A percentile compares a stretch with the other conserved stretches of the same genome.
Conservation (phyloP, 2,329 filamentous ascomycete species). For the Botrytis cinerea region DNA sequence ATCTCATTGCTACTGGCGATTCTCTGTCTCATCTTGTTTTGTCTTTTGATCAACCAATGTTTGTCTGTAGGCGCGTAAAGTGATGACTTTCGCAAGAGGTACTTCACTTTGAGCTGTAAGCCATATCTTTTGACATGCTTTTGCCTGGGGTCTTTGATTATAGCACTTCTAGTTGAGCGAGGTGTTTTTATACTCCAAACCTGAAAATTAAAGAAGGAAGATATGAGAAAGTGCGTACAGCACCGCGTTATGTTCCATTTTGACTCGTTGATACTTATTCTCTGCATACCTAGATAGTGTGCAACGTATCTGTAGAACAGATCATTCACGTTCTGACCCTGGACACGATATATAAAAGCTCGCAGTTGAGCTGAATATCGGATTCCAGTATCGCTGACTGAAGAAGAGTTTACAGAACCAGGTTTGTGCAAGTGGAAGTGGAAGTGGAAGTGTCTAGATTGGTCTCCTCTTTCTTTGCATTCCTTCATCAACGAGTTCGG, state of each 20-base stretch:
- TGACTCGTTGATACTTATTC: neutral
- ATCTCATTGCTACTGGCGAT: neutral
- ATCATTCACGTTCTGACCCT: neutral
- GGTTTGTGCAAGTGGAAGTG: too few relatives aligned
- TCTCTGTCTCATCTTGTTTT: too few relatives aligned
- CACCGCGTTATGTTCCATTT: neutral
- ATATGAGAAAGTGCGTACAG: neutral
- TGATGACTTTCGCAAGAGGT: neutral
- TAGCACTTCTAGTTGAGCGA: neutral
- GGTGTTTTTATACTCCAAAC: neutral
- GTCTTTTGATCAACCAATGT: neutral
- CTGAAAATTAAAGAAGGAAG: neutral
- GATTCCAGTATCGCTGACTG: neutral
- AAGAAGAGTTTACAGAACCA: neutral
- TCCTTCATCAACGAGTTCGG: neutral
- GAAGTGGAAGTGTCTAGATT: neutral
- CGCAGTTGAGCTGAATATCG: neutral
- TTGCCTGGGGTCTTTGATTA: neutral
- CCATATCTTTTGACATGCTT: too few relatives aligned
- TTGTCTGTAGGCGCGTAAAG: neutral
- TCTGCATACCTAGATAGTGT: neutral
- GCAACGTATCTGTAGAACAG: neutral
- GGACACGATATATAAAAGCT: neutral
- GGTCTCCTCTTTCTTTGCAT: fast-evolving
- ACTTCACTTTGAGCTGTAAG: neutral